Base-by-base conservation (phyloP, 257 asterid genomes). In the Scutellaria minor region DNA sequence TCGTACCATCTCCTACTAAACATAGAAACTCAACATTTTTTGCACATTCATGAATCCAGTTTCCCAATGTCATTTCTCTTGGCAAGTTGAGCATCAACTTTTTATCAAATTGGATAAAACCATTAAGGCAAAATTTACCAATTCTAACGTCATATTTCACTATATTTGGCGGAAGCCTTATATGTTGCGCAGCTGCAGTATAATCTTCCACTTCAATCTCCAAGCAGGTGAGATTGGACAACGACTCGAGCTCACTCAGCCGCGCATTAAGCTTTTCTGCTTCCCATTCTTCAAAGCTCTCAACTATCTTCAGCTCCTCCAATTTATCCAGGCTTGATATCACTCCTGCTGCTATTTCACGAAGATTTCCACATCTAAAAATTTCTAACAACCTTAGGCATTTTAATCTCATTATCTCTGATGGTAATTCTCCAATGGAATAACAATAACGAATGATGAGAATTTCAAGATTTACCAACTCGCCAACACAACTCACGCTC, bases 381-480 rank as follows among this genome's bases (percentile, higher is more conserved):
- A 71, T 6, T 1, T 60, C 63, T 12, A 72, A 61, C 70, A 48
- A 9, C 59, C 5, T 72, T 1, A 72, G 52, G 3, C 27, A 31
- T 0, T 9, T 50, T 12, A 72, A 27, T 3, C 44, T 18, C n/a
- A 52, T 45, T 1, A 61, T 37, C 51, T 61, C 76, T 4, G 1
- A 9, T 60, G 76, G 70, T 22, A 72, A 48, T 44, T 60, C 58
- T 47, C 40, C 2, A 11, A 75, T 35, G 45, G n/a, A 4, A 42
- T 7, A 5, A 24, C 46, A 71, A 8, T 1, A 0, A 8, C n/a
- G n/a, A 50, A 71, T 62, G 8, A 44, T 22, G 11, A 75, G 46
- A 9, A 75, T 60, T 56, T 75, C 59, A 41, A 75, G 70, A 68
- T 31, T 68, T 7, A 13, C 8, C 13, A 75, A 75, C 56, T 67